Base-by-base conservation (phyloP, 306 rosid species). In the Crotalaria pallida region DNA sequence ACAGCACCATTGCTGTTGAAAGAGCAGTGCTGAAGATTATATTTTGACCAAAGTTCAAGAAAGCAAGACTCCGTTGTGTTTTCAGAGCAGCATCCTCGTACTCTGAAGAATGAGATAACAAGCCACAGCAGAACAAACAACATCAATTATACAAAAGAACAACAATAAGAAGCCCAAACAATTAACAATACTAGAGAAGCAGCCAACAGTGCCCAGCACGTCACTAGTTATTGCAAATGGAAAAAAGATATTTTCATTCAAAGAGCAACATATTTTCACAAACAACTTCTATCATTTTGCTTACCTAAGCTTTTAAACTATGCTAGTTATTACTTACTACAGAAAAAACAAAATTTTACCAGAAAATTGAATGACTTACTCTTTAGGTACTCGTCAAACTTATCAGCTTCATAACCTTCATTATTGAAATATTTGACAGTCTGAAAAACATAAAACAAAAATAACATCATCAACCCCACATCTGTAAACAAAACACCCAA, bases 381-480 rank as follows among this genome's bases (percentile, higher is more conserved):
- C 82, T 86, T 83, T 70, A 88, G 85, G 84, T 79, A 91, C 78
- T 81, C 82, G 36, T 88, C 97, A 73, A 88, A 94, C 60, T 87
- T 82, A 36, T 75, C 84, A 76, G 80, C 89, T 87, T 94, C 99
- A 83, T 34, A 86, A 7, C 23, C 84, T 94, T 94, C 99, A 68
- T 94, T 94, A 63, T 94, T 91, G 83, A 94, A 94, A 81, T 88
- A 94, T 79, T 91, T 94, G 67, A 94, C 99, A 2, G 99, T 94
- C 99, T 94, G 87, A 18, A 19, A 80, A 69, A 66, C 50, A 80
- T 21, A 34, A 2, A 10, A 22, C 61, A 47, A 27, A 29, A 52
- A 11, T 43, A 43, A 78, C 45, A 60, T n/a, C 10, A 65, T 19
- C 41, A 67, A 43, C 31, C 18, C 38, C 56, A 53, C 24, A 66